Conservation (phyloP, 345 rosid genomes). For the Triadica sebifera region DNA sequence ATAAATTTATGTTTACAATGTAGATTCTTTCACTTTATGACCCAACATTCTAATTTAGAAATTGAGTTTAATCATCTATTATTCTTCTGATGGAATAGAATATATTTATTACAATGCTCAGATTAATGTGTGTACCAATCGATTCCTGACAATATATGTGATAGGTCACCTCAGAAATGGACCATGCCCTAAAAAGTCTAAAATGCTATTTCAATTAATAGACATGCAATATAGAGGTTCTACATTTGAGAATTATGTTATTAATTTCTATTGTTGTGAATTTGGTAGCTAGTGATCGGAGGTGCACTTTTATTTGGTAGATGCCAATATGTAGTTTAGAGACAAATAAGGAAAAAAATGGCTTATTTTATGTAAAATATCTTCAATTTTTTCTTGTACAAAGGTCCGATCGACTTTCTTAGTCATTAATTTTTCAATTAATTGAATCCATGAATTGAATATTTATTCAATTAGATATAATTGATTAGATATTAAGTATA, state of each 20-base stretch:
- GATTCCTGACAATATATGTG: constrained; percentile 5
- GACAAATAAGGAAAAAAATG: too few species aligned
- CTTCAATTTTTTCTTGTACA: too few species aligned
- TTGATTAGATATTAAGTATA: too few species aligned
- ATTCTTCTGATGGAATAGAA: constrained; percentile 6
- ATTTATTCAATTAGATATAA: too few species aligned
- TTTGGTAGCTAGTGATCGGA: neutral
- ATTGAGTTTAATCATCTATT: constrained; percentile 6
- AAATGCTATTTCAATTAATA: neutral
- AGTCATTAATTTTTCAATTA: too few species aligned
- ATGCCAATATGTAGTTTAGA: too few species aligned
- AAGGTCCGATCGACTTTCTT: too few species aligned
- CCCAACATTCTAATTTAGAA: constrained; percentile 28
- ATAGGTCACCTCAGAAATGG: constrained; percentile 18
- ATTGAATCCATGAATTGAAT: too few species aligned
- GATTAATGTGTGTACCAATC: neutral
- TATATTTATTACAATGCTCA: neutral
- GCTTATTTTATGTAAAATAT: too few species aligned
- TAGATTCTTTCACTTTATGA: constrained; percentile 33
- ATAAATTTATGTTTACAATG: constrained; percentile 29
- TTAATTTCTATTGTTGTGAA: neutral
- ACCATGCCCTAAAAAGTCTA: constrained; percentile 17
- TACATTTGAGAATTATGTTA: neutral
- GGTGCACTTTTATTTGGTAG: too few species aligned
- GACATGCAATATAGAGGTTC: neutral